phyloP scores from a whole-genome alignment of 148 eudicot genomes.

The Oxyria digyna region DNA sequence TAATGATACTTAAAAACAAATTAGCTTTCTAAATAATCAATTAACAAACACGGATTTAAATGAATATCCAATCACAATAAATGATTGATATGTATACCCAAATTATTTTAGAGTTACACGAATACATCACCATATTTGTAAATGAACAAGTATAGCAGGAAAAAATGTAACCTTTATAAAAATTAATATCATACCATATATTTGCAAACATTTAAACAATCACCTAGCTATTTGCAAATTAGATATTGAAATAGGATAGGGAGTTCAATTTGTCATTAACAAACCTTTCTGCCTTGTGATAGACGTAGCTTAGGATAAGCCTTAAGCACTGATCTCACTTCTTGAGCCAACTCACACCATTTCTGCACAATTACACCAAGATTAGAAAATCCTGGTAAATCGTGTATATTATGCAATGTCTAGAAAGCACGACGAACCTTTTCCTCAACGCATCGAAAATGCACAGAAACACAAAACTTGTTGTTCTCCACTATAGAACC shows the following conservation, averaged over 20 bases:
- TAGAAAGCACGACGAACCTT: not conserved
- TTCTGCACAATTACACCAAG: conserved; percentile 24
- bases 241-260: too few relatives aligned
- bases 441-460: not conserved
- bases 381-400: not conserved
- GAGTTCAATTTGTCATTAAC: not conserved
- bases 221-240: too few relatives aligned
- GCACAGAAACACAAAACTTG: not conserved
- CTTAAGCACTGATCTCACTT: conserved; percentile 55
- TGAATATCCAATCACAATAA: too few relatives aligned
- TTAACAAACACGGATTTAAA: not conserved
- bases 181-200: too few relatives aligned
- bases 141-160: too few relatives aligned
- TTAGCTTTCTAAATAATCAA: not conserved
- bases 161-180: too few relatives aligned
- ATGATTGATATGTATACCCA: too few relatives aligned
- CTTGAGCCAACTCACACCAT: conserved; percentile 63
- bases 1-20: not conserved
- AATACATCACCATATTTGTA: too few relatives aligned
- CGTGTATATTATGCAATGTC: too few relatives aligned
- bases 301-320: conserved; percentile 69
- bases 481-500: conserved; percentile 1
- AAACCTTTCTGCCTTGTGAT: conserved; percentile 78
- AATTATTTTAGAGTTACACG: too few relatives aligned
- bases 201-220: too few relatives aligned